Evolutionary conservation across 2,329 filamentous ascomycete species (phyloP), one percentile per base, ranked within the genome.

Genomic region (Talaromyces sp.): DNA sequence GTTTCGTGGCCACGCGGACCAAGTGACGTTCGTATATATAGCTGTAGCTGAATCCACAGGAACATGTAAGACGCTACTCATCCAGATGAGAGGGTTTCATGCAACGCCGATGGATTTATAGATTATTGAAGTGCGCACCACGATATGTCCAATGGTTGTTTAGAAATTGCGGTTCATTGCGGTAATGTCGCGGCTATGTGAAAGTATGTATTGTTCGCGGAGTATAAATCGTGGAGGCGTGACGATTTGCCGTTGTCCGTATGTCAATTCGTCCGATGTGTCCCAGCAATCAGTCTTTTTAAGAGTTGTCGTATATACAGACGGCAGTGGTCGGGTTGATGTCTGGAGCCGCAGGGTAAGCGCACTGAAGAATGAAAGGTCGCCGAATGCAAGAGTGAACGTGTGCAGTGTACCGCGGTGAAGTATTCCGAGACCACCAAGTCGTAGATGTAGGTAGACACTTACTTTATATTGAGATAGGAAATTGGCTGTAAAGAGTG

Each of bases 21-120:
- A 13, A 14, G 50, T 19, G 59, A 64, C 61, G 63, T 43, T 54
- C 22, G 43, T 37, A 56, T 50, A 33, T 47, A 43, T 57, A 49
- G 11, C 47, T 47, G 41, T 19, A 54, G 49, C 60, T 41, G 35
- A 35, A 60, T 64, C 54, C 62, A 58, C 54, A 39, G 35, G 39
- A 37, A 57, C 61, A 57, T 47, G 27, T 22, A 57, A 37, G 47
- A 63, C 37, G 35, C n/a, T 56, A 41, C 47, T 43, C 47, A 62
- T 62, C 35, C 47, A 54, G 24, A 37, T 31, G 33, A 50, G 27
- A 50, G 27, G 19, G 41, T 37, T 6, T 54, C 35, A 52, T 57
- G n/a, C n/a, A 63, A 62, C 10, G 19, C 45, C 45, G 16, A 16
- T 59, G 16, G 13, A 31, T 31, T 31, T 27, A 14, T 24, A 57